Evolutionary conservation across 805 yeast genomes (phyloP).

Genomic region (Lipomyces lipofer): DNA sequence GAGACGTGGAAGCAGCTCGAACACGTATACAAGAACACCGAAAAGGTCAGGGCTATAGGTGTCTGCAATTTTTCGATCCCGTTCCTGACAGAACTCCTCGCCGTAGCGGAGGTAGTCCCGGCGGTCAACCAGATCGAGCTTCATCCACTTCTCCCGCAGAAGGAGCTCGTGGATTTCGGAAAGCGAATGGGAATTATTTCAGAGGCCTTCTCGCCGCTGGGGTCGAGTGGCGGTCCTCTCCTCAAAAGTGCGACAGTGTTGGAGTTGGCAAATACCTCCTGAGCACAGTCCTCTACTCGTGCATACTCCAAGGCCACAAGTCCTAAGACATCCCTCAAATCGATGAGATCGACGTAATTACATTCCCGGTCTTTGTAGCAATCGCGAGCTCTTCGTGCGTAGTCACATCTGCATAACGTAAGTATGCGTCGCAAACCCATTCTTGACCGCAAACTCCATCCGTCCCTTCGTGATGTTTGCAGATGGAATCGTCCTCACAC

Average conservation of each 20-base stretch:
- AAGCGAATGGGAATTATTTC: too few relatives aligned
- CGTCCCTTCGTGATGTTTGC: slow-evolving; percentile 55
- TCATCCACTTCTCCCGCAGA: slow-evolving; percentile 52
- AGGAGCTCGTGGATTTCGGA: too few relatives aligned
- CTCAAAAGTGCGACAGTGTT: too few relatives aligned
- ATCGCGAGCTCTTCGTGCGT: slow-evolving; percentile 28
- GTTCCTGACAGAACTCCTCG: slow-evolving; percentile 62
- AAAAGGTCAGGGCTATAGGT: slow-evolving; percentile 66
- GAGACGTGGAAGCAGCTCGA: slow-evolving; percentile 63
- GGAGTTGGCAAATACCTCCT: too few relatives aligned
- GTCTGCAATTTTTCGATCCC: slow-evolving; percentile 70
- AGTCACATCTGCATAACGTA: slow-evolving; percentile 33
- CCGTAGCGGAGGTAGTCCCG: slow-evolving; percentile 50
- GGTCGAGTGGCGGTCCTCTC: too few relatives aligned
- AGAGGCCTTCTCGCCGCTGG: too few relatives aligned
- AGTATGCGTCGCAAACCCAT: slow-evolving; percentile 37
- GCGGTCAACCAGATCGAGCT: slow-evolving; percentile 68
- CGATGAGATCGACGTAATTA: slow-evolving; percentile 25
- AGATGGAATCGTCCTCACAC: slow-evolving; percentile 66
- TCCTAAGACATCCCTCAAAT: too few relatives aligned
- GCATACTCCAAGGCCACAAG: too few relatives aligned
- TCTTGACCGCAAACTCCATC: slow-evolving; percentile 38
- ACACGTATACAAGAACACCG: slow-evolving; percentile 52
- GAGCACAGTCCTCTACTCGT: too few relatives aligned
- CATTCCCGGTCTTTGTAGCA: slow-evolving; percentile 35